phyloP scores from a whole-genome alignment of 2,329 filamentous ascomycete species.

The Teratosphaeria nubilosa region DNA sequence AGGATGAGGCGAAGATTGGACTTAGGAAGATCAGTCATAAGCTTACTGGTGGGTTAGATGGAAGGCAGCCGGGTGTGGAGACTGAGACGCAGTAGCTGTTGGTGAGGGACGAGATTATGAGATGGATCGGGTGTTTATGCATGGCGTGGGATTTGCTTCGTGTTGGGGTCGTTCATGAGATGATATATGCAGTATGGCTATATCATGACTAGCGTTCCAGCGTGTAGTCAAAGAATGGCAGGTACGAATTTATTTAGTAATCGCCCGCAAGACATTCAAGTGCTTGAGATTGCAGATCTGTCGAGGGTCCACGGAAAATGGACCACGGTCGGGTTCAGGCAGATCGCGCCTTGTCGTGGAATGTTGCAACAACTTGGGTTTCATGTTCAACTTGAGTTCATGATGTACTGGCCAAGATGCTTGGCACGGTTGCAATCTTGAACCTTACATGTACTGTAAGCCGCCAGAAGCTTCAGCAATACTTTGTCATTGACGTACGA shows the following conservation, averaged over 20 bases:
- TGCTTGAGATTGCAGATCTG: no score
- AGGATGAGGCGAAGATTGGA: conserved; percentile 74
- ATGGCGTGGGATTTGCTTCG: background rate
- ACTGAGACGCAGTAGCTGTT: conserved; percentile 35
- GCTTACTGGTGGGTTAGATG: conserved; percentile 59
- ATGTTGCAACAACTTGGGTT: no score
- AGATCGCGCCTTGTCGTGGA: no score
- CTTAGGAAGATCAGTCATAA: conserved; percentile 66
- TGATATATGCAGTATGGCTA: background rate
- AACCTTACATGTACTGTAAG: no score
- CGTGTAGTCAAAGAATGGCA: background rate
- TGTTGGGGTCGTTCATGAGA: background rate
- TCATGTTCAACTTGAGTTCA: no score
- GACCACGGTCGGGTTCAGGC: no score
- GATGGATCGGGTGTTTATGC: background rate
- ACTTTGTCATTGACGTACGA: no score
- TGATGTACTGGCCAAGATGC: no score
- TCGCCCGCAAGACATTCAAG: background rate
- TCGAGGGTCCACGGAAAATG: no score
- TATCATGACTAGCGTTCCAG: background rate
- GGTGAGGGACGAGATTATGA: background rate
- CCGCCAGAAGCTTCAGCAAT: no score
- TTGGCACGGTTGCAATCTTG: no score
- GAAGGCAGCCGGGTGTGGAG: conserved; percentile 79
- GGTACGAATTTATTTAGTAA: no score